Evolutionary conservation across 768 basidiomycete genomes (phyloP), one percentile per base, ranked within the genome.

Genomic region (Suillus subaureus): DNA sequence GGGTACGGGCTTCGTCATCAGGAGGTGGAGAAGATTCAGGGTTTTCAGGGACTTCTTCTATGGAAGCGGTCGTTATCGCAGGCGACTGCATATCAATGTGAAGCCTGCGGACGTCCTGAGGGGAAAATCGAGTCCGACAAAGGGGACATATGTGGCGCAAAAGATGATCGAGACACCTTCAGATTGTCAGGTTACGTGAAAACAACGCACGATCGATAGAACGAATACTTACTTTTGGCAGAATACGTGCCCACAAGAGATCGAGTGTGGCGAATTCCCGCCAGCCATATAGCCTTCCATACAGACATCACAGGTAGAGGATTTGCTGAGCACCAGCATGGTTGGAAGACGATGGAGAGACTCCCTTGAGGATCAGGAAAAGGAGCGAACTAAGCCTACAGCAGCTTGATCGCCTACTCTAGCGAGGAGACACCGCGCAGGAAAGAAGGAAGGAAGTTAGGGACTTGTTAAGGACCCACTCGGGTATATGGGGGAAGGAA

Each of bases 261-360:
- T 89, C 58, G 86, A 83, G 71, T 88, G 85, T 61, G 90, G 90
- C 9, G 83, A 80, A 72, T 85, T 87, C 55, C 69, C 69, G 60
- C 84, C 84, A 62, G 74, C 74, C 60, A 80, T 81, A 73, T 89
- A 92, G 39, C 78, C 75, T 69, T 92, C 90, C 69, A 89, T 82
- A 78, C 91, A 93, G 71, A 92, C 84, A 78, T 92, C 91, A 83
- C 91, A 93, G 58, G 81, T 80, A 71, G 91, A 91, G 71, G 83
- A 83, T 66, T 85, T 73, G 70, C 85, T 84, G 74, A 90, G 74
- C 75, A 83, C 85, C 71, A 92, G 84, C 92, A 92, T 92, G 78
- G 76, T 78, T 75, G 75, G 70, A 73, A 75, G 71, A 55, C 12
- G 31, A 33, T 55, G 31, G 33, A 55, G 18, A 12, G 21, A 55